These are phyloP conservation scores for Arbutus unedo DNA, from an alignment of 148 eudicot species.

Conservation along the genomic window DNA sequence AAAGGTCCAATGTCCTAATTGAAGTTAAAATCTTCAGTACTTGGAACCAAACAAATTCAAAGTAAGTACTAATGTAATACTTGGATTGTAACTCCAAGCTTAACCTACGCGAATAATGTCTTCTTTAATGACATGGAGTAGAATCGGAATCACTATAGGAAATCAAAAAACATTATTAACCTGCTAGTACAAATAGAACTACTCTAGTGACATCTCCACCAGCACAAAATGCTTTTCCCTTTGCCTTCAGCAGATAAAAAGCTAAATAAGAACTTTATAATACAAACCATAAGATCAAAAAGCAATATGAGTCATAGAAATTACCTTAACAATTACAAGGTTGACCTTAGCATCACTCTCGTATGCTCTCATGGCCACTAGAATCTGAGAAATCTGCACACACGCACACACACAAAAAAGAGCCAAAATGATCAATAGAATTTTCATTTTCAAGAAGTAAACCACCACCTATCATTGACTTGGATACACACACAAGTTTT, in stretches of 20 bases:
- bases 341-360: slow-evolving; percentile 7
- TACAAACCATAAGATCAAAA: neutral
- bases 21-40: neutral
- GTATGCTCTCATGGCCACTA: neutral
- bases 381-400: neutral
- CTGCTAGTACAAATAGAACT: neutral
- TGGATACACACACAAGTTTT: neutral
- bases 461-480: neutral
- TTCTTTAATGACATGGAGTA: neutral
- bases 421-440: neutral
- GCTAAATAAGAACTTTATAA: neutral
- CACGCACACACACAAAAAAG: neutral
- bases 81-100: neutral
- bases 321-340: slow-evolving; percentile 6
- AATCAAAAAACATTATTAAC: slow-evolving; percentile 6
- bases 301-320: neutral
- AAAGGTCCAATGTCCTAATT: slow-evolving; percentile 34
- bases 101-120: neutral
- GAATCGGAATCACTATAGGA: neutral
- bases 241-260: slow-evolving; percentile 20
- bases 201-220: slow-evolving; percentile 30
- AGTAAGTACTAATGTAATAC: neutral
- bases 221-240: slow-evolving; percentile 39
- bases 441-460: neutral
- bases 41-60: neutral